Base-by-base conservation (phyloP, 805 yeast genomes). In the Kodamaea laetipori region DNA sequence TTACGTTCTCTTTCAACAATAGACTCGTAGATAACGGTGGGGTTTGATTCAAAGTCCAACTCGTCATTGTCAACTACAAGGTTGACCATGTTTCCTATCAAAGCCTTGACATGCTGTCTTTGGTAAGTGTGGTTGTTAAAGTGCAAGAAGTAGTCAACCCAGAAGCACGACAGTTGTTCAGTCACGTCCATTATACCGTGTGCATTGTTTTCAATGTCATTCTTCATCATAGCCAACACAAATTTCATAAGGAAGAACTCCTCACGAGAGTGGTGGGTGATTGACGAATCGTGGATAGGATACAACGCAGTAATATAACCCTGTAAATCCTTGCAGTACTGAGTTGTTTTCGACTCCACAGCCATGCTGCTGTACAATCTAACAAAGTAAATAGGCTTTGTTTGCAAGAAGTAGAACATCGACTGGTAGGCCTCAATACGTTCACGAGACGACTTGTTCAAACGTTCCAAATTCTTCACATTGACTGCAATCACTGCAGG, bases 41-140 rank as follows among this genome's bases (percentile, higher is more conserved):
- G 98, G 59, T 90, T 87, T 43, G 90, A 80, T 57, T 90, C 97
- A 50, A 89, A 80, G 43, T 82, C 81, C 8, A 82, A 59, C 24
- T 73, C 78, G 15, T 71, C 76, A 51, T 74, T 74, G 18, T 76
- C 71, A 12, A 74, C 57, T 8, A 78, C 58, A 23, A 60, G 53
- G 28, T 57, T 47, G 0, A 79, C 63, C 2, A 64, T 49, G 27
- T 62, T 64, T 10, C 78, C 74, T 16, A 76, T 50, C 2, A 74
- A 18, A 7, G 52, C 45, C 48, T 76, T 77, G 45, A 73, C 61
- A 41, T 67, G 62, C 32, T 65, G 66, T 47, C 83, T 63, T 52
- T 78, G 82, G 42, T 68, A 72, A 3, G 79, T 71, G 45, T 69
- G 65, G 49, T 71, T 74, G 48, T 75, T 69, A 56, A 73, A 74